Percentiles rank a stretch among this genome's conserved stretches.
These are phyloP conservation scores for Sarocladium oryzae DNA, from an alignment of 2,329 filamentous ascomycete species.

Conservation along the genomic window DNA sequence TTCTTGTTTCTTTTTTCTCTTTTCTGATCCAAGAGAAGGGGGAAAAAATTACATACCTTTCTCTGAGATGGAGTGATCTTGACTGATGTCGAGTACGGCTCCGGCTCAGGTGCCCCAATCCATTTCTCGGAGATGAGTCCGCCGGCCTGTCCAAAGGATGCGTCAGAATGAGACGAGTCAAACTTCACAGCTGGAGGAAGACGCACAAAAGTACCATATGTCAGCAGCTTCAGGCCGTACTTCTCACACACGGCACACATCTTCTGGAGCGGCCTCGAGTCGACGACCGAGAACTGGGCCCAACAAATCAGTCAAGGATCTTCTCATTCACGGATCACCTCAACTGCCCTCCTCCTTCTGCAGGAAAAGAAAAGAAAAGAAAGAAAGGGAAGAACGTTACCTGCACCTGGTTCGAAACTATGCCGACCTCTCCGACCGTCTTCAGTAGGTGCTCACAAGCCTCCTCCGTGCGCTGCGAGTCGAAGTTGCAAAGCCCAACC, in stretches of 20 bases:
- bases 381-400: too few species aligned
- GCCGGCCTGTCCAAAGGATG: constrained; percentile 17
- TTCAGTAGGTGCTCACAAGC: constrained; percentile 25
- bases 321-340: too few species aligned
- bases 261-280: constrained; percentile 16
- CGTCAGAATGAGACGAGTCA: not conserved
- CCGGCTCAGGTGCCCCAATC: constrained; percentile 23
- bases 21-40: not conserved
- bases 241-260: constrained; percentile 15
- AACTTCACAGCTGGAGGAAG: not conserved
- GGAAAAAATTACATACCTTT: constrained; percentile 8
- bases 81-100: constrained; percentile 22
- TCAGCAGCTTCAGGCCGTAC: constrained; percentile 17
- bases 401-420: constrained; percentile 22
- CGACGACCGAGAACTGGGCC: constrained; percentile 19
- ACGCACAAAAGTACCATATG: constrained; percentile 21
- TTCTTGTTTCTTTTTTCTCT: too few species aligned
- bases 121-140: constrained; percentile 28
- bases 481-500: constrained; percentile 20
- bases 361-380: too few species aligned
- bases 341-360: too few species aligned
- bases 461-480: constrained; percentile 16
- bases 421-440: constrained; percentile 17
- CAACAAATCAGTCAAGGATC: too few species aligned
- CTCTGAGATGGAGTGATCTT: constrained; percentile 29